Conservation (phyloP, 441 rosid species). For the Kokia cookei region DNA sequence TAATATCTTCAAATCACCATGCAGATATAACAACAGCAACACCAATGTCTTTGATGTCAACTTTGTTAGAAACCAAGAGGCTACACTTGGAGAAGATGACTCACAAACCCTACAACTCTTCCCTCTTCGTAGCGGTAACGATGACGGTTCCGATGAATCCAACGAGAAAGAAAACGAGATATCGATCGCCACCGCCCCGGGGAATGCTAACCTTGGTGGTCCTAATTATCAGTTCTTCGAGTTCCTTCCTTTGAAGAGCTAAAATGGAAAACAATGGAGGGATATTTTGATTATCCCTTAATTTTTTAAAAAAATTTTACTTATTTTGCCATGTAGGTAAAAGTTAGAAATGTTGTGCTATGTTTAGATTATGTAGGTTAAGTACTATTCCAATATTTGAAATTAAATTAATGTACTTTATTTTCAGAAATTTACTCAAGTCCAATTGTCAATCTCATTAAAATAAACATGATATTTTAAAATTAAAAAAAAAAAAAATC, state of each 20-base stretch:
- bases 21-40: conserved; percentile 26
- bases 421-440: no score
- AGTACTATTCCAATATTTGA: no score
- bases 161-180: conserved; percentile 26
- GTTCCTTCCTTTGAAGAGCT: conserved; percentile 86
- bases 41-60: conserved; percentile 19
- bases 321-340: conserved; percentile 15
- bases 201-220: conserved; percentile 21
- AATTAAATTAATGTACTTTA: no score
- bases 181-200: conserved; percentile 16
- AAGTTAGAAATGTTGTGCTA: background rate
- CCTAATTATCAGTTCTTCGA: conserved; percentile 57
- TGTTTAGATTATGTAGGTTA: conserved; percentile 18
- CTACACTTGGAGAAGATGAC: conserved; percentile 22
- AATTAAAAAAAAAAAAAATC: no score
- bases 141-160: conserved; percentile 15
- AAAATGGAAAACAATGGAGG: background rate
- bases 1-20: conserved; percentile 30
- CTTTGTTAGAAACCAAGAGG: conserved; percentile 16
- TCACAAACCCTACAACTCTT: conserved; percentile 77
- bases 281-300: background rate
- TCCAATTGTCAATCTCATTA: no score
- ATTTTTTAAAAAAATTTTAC: background rate
- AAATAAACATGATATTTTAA: no score
- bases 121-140: conserved; percentile 38